Evolutionary conservation across 148 eudicot species (phyloP).

Genomic region (Amaranthus cruentus): DNA sequence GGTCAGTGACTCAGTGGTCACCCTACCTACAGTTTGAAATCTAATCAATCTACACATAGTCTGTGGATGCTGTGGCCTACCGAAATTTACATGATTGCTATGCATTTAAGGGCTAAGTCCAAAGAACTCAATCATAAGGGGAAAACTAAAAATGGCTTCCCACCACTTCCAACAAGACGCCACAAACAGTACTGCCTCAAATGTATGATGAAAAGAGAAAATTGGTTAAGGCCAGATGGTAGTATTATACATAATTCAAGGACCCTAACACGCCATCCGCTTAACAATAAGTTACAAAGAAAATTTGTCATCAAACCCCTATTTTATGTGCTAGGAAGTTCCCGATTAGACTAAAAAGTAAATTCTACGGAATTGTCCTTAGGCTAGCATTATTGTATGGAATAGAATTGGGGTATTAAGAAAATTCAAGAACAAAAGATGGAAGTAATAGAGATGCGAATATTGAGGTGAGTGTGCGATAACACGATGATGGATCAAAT

Average conservation of each 20-base stretch:
- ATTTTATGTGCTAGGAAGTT: too few species aligned
- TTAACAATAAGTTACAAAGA: background rate
- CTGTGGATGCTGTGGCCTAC: background rate
- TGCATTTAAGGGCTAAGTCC: conserved; percentile 1
- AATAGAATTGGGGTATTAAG: too few species aligned
- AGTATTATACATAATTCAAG: background rate
- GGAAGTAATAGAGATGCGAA: too few species aligned
- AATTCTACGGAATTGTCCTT: too few species aligned
- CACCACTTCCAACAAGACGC: conserved; percentile 17
- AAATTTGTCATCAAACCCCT: background rate
- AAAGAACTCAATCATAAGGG: conserved; percentile 16
- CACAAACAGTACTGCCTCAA: conserved; percentile 16
- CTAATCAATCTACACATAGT: background rate
- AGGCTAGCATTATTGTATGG: too few species aligned
- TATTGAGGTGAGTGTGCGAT: too few species aligned
- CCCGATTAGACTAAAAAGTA: too few species aligned
- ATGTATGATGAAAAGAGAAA: background rate
- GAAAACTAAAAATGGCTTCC: conserved; percentile 6
- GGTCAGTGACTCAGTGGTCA: background rate
- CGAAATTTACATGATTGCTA: conserved; percentile 10
- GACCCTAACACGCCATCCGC: background rate
- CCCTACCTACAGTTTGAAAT: background rate
- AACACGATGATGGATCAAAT: too few species aligned
- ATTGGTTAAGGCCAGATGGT: conserved; percentile 1
- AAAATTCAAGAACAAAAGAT: too few species aligned